phyloP scores from a whole-genome alignment of 495 filamentous ascomycete species.

The Tuber calosporum region DNA sequence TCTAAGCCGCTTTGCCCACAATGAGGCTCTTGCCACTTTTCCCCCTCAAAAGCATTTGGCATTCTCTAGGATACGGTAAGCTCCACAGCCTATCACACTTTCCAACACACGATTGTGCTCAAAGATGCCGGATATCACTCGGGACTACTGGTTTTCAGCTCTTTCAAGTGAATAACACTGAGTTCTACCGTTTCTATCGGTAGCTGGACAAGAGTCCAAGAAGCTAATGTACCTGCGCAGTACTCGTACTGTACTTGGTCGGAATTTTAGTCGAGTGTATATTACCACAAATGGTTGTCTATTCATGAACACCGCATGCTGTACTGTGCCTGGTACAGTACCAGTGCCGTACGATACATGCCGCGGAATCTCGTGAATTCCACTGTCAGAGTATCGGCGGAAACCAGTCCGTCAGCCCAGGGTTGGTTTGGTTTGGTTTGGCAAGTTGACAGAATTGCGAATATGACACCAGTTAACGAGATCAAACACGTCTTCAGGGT shows the following conservation, averaged over 20 bases:
- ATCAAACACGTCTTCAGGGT: too few relatives aligned
- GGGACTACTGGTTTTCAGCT: neutral
- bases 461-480: too few relatives aligned
- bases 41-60: neutral
- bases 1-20: neutral
- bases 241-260: neutral
- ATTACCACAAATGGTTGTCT: neutral
- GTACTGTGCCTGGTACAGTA: too few relatives aligned
- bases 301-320: neutral
- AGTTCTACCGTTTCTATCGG: neutral
- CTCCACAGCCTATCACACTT: neutral
- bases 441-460: too few relatives aligned
- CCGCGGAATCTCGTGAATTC: too few relatives aligned
- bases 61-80: neutral
- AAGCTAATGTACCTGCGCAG: too few relatives aligned
- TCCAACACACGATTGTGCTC: neutral
- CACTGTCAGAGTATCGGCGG: too few relatives aligned
- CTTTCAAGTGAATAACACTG: neutral
- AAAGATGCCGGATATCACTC: neutral
- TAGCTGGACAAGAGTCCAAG: neutral
- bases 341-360: neutral
- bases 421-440: too few relatives aligned
- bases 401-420: too few relatives aligned
- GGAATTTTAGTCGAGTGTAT: constrained; percentile 1
- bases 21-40: neutral